Conservation (phyloP, 2,329 filamentous ascomycete genomes). For the Didymellaceae sp. region DNA sequence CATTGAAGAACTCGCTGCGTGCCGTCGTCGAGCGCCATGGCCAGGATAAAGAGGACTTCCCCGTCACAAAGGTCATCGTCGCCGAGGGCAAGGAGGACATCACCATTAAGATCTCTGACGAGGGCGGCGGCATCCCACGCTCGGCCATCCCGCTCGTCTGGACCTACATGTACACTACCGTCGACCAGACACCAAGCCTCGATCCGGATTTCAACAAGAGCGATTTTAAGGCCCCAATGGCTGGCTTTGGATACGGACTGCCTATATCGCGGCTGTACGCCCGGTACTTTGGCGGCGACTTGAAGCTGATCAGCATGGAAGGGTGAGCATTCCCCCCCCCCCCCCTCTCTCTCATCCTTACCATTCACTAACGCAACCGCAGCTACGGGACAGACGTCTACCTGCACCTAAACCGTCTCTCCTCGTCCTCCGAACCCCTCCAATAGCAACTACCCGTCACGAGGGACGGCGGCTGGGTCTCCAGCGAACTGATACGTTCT, state of each 20-base stretch:
- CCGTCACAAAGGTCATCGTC: conserved; percentile 95
- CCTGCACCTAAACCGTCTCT: conserved; percentile 93
- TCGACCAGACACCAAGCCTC: conserved; percentile 91
- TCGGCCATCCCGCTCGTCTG: conserved; percentile 96
- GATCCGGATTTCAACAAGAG: conserved; percentile 99
- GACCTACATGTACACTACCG: conserved; percentile 99
- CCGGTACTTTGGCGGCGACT: conserved; percentile 93
- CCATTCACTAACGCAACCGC: conserved; percentile 1
- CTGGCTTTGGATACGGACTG: conserved; percentile 96
- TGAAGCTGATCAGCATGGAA: conserved; percentile 99
- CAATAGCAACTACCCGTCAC: conserved; percentile 92
- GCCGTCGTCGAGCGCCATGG: conserved; percentile 96
- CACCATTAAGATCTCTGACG: conserved; percentile 97
- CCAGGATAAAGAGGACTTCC: conserved; percentile 93
- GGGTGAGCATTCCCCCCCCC: conserved; percentile 67
- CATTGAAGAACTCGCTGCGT: conserved; percentile 95
- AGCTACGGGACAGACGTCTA: conserved; percentile 99
- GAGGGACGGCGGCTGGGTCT: conserved; percentile 68
- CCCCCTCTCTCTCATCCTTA: conserved; percentile 1
- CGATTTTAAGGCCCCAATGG: conserved; percentile 99
- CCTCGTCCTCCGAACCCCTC: conserved; percentile 92
- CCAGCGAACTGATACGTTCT: conserved; percentile 41
- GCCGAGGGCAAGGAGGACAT: conserved; percentile 98
- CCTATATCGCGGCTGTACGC: conserved; percentile 95
- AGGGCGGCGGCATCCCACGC: conserved; percentile 92